These are phyloP conservation scores for Brassica nigra DNA, from an alignment of 345 rosid species.

Conservation along the genomic window DNA sequence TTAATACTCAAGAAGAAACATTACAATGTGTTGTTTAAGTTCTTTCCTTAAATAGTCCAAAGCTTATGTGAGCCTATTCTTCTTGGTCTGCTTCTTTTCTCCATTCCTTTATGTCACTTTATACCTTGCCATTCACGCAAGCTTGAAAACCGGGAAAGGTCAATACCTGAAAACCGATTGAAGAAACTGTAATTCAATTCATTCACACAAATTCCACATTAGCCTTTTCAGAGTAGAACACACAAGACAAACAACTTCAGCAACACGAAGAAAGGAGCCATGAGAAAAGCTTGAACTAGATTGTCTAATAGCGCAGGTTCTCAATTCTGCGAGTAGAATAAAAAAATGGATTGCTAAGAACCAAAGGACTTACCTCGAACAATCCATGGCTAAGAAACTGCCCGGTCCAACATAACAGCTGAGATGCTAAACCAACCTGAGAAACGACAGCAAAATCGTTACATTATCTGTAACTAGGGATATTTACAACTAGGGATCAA, in stretches of 20 bases:
- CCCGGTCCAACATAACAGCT: conserved; percentile 72
- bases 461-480: neutral
- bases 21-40: neutral
- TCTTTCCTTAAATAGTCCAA: neutral
- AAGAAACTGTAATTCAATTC: conserved; percentile 52
- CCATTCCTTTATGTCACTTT: conserved; percentile 56
- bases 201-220: neutral
- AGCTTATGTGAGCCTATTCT: conserved; percentile 21
- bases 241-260: conserved; percentile 38
- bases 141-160: conserved; percentile 80
- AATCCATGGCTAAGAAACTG: conserved; percentile 84
- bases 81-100: no score
- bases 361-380: conserved; percentile 64
- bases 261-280: conserved; percentile 85
- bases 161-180: conserved; percentile 60
- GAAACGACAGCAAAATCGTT: conserved; percentile 3
- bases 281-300: conserved; percentile 65
- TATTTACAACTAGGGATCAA: no score
- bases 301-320: conserved; percentile 84
- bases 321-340: conserved; percentile 58
- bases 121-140: conserved; percentile 57
- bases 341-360: neutral
- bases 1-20: neutral
- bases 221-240: neutral
- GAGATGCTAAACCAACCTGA: conserved; percentile 76